These are phyloP conservation scores for Delphinella strobiligena DNA, from an alignment of 2,329 filamentous ascomycete species.

Conservation along the genomic window DNA sequence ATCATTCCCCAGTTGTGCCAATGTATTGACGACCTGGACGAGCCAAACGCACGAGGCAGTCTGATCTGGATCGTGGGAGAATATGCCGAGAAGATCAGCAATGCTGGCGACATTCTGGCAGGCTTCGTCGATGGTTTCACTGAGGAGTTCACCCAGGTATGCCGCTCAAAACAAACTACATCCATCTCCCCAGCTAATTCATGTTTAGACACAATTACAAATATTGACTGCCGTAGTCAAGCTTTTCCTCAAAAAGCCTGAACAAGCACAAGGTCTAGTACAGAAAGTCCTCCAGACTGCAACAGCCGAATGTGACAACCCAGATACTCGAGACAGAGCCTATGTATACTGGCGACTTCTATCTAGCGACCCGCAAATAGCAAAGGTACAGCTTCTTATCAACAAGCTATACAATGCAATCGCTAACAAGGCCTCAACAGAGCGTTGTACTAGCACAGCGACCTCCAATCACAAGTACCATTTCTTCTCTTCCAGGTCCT, in stretches of 20 bases:
- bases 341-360: constrained; percentile 98
- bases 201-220: constrained; percentile 75
- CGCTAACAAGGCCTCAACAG: constrained; percentile 24
- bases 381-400: constrained; percentile 50
- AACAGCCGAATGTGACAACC: constrained; percentile 92
- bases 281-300: constrained; percentile 89
- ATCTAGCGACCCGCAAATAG: constrained; percentile 80
- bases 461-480: constrained; percentile 86
- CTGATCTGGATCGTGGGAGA: constrained; percentile 99
- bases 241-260: constrained; percentile 91
- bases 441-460: constrained; percentile 88
- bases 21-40: constrained; percentile 92
- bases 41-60: constrained; percentile 78
- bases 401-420: background rate
- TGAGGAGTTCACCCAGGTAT: constrained; percentile 88
- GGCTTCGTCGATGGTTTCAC: constrained; percentile 90
- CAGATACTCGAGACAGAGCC: constrained; percentile 89
- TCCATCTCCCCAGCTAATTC: constrained; percentile 19
- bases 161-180: constrained; percentile 15
- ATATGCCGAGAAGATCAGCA: constrained; percentile 98
- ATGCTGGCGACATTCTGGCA: constrained; percentile 86
- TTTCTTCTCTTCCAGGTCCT: constrained; percentile 71
- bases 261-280: constrained; percentile 79
- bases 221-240: constrained; percentile 96
- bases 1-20: constrained; percentile 95